Conservation (phyloP, 495 filamentous ascomycete genomes). For the Melanomma pulvis-pyrius region DNA sequence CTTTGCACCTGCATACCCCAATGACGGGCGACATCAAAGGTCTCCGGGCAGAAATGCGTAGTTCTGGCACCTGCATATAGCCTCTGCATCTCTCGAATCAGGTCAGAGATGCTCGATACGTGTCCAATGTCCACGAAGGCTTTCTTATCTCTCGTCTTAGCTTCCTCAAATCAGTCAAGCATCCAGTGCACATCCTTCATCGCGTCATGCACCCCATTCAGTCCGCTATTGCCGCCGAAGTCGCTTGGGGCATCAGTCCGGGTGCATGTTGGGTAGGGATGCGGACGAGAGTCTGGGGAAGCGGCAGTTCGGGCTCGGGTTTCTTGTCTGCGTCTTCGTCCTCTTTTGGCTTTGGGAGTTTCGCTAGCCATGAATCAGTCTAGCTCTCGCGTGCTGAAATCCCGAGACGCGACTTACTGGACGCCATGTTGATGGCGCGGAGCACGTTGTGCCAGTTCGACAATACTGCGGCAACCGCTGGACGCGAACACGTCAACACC, state of each 20-base stretch:
- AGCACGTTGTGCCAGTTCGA: slow-evolving; percentile 97
- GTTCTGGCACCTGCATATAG: neutral
- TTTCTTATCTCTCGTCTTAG: slow-evolving; percentile 15
- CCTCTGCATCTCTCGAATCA: slow-evolving; percentile 1
- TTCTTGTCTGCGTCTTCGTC: slow-evolving; percentile 47
- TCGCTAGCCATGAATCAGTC: slow-evolving; percentile 48
- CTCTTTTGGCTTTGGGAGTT: slow-evolving; percentile 63
- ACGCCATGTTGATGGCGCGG: slow-evolving; percentile 91
- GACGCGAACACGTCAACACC: slow-evolving; percentile 33
- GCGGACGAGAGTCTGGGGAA: slow-evolving; percentile 80
- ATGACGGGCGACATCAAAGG: neutral
- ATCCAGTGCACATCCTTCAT: neutral
- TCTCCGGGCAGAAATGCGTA: slow-evolving; percentile 3
- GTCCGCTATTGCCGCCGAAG: slow-evolving; percentile 27
- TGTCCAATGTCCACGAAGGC: slow-evolving; percentile 10
- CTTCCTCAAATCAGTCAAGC: neutral
- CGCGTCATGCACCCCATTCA: slow-evolving; percentile 14
- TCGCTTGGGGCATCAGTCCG: slow-evolving; percentile 32
- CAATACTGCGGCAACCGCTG: slow-evolving; percentile 88
- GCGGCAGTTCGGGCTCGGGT: slow-evolving; percentile 50
- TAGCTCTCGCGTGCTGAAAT: neutral
- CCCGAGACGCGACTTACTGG: slow-evolving; percentile 62
- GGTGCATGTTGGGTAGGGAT: slow-evolving; percentile 68
- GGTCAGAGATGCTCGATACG: neutral
- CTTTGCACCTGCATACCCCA: slow-evolving; percentile 10